A percentile compares a stretch with the other conserved stretches of the same genome.
Evolutionary conservation across 306 rosid genomes (phyloP).

Genomic region (Sphenostylis stenocarpa): DNA sequence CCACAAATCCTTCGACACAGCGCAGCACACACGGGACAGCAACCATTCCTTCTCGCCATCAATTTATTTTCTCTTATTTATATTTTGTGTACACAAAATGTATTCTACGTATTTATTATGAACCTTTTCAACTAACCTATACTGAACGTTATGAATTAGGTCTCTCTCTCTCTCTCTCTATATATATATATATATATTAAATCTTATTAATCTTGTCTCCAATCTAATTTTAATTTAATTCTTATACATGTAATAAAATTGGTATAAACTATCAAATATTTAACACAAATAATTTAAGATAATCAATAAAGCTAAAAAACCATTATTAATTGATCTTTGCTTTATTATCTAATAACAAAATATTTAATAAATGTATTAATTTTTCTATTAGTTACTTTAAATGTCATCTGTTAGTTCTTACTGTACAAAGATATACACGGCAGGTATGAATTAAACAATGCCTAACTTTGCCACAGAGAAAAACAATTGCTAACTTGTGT

Average conservation of each 20-base stretch:
- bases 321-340: too few relatives aligned
- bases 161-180: too few relatives aligned
- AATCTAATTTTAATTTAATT: too few relatives aligned
- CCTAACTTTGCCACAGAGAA: neutral
- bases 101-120: neutral
- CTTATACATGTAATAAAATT: too few relatives aligned
- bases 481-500: neutral
- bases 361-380: too few relatives aligned
- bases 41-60: slow-evolving; percentile 10
- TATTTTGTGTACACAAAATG: neutral
- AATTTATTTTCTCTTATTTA: neutral
- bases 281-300: too few relatives aligned
- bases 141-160: too few relatives aligned
- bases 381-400: neutral
- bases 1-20: slow-evolving; percentile 23
- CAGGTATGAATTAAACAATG: neutral
- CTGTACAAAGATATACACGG: neutral
- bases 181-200: too few relatives aligned
- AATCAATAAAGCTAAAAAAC: too few relatives aligned
- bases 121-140: neutral
- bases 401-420: neutral
- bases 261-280: too few relatives aligned
- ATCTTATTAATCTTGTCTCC: too few relatives aligned
- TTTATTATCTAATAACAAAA: too few relatives aligned
- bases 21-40: neutral